Conservation (phyloP, 768 basidiomycete genomes). For the Cyclocybe aegerita region DNA sequence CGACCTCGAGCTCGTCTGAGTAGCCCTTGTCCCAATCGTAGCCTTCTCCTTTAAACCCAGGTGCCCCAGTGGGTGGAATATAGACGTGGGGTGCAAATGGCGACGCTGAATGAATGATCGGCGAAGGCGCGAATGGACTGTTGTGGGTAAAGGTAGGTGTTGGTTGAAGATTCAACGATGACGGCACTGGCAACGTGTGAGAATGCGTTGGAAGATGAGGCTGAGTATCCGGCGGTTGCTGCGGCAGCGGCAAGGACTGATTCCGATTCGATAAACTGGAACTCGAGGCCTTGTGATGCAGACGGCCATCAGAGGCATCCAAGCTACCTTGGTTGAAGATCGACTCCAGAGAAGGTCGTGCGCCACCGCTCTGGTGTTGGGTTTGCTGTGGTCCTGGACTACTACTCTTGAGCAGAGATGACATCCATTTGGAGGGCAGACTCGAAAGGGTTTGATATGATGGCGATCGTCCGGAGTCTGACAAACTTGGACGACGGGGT, state of each 20-base stretch:
- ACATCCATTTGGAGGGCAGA: constrained; percentile 17
- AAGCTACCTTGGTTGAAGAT: constrained; percentile 9
- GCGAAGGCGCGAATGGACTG: constrained; percentile 12
- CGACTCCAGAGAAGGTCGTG: constrained; percentile 12
- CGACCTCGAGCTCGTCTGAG: constrained; percentile 45
- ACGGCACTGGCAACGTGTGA: neutral
- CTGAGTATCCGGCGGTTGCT: neutral
- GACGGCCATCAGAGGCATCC: neutral
- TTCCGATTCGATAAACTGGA: neutral
- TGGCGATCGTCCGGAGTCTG: neutral
- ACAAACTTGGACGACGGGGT: too few species aligned
- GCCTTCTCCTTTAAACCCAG: constrained; percentile 69
- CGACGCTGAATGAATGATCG: constrained; percentile 21
- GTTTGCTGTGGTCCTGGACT: neutral
- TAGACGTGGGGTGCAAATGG: constrained; percentile 46
- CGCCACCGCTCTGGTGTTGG: neutral
- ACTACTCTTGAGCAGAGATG: constrained; percentile 13
- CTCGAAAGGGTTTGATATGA: constrained; percentile 6
- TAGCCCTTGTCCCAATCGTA: constrained; percentile 70
- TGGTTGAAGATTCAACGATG: neutral
- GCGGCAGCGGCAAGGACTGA: neutral
- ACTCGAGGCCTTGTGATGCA: neutral
- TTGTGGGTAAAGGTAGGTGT: constrained; percentile 15
- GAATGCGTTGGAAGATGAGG: neutral
- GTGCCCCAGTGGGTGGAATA: constrained; percentile 60